Conservation (phyloP, 2,329 filamentous ascomycete genomes). For the Calonectria hongkongensis region DNA sequence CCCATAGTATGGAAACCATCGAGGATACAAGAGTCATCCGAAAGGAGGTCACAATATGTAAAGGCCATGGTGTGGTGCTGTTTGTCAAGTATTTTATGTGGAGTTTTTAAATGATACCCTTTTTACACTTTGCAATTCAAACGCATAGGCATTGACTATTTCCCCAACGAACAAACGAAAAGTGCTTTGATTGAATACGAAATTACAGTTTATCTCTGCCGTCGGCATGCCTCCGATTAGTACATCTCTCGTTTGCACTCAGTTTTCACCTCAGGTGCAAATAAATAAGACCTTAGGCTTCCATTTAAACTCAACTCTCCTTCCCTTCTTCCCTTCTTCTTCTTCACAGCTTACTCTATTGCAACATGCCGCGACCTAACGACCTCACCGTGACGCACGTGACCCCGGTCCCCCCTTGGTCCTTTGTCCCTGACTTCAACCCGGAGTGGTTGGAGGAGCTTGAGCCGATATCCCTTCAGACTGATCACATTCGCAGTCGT, state of each 20-base stretch:
- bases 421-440: slow-evolving; percentile 39
- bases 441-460: slow-evolving; percentile 22
- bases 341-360: background rate
- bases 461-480: slow-evolving; percentile 27
- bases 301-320: background rate
- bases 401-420: slow-evolving; percentile 34
- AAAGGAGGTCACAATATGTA: slow-evolving; percentile 3
- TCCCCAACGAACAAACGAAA: background rate
- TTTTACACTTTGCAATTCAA: slow-evolving; percentile 22
- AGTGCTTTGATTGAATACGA: background rate
- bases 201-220: background rate
- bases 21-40: background rate
- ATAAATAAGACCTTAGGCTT: background rate
- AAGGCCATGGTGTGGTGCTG: slow-evolving; percentile 2
- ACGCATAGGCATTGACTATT: slow-evolving; percentile 4
- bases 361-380: slow-evolving; percentile 1
- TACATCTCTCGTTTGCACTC: background rate
- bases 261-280: background rate
- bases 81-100: slow-evolving; percentile 33
- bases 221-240: background rate
- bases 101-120: slow-evolving; percentile 50
- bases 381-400: slow-evolving; percentile 41
- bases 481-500: slow-evolving; percentile 41
- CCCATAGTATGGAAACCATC: background rate
- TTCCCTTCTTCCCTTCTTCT: slow-evolving; percentile 1